Percentiles rank a stretch among this genome's conserved stretches.
Evolutionary conservation across 164 flowering plant genomes (phyloP).

Genomic region (Vitis labrusca): DNA sequence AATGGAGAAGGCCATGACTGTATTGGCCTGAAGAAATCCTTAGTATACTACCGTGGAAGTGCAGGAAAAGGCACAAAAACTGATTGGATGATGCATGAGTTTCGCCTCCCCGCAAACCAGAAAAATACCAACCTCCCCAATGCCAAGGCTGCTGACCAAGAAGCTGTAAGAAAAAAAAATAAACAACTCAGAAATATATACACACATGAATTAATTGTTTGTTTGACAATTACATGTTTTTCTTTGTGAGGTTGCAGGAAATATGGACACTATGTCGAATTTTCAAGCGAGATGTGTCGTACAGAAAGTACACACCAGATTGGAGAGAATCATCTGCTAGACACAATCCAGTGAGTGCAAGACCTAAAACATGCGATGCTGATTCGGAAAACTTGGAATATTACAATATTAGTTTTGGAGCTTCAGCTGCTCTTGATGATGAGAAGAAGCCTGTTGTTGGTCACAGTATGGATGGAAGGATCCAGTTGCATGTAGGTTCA

Average conservation of each 20-base stretch:
- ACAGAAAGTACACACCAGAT: constrained; percentile 47
- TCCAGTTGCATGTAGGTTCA: constrained; percentile 3
- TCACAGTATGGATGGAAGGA: constrained; percentile 11
- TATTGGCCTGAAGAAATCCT: constrained; percentile 88
- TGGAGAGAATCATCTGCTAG: constrained; percentile 30
- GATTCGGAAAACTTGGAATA: constrained; percentile 27
- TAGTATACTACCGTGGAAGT: constrained; percentile 85
- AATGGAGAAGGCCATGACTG: constrained; percentile 32
- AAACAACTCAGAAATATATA: no score
- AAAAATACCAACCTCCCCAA: constrained; percentile 11
- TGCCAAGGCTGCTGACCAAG: constrained; percentile 27
- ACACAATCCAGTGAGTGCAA: constrained; percentile 10
- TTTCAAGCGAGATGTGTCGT: constrained; percentile 54
- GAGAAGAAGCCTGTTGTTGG: constrained; percentile 20
- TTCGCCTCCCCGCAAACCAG: constrained; percentile 67
- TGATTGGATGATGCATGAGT: constrained; percentile 99
- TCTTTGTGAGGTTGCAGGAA: constrained; percentile 48
- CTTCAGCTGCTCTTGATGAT: constrained; percentile 7
- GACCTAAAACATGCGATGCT: constrained; percentile 34
- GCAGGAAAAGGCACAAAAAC: constrained; percentile 97
- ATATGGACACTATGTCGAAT: constrained; percentile 93
- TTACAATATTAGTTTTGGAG: constrained; percentile 26
- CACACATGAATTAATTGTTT: no score
- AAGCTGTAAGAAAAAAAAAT: constrained; percentile 46
- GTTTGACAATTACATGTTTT: neutral